Conservation (phyloP, 2,329 filamentous ascomycete genomes). For the Biscogniauxia marginata region DNA sequence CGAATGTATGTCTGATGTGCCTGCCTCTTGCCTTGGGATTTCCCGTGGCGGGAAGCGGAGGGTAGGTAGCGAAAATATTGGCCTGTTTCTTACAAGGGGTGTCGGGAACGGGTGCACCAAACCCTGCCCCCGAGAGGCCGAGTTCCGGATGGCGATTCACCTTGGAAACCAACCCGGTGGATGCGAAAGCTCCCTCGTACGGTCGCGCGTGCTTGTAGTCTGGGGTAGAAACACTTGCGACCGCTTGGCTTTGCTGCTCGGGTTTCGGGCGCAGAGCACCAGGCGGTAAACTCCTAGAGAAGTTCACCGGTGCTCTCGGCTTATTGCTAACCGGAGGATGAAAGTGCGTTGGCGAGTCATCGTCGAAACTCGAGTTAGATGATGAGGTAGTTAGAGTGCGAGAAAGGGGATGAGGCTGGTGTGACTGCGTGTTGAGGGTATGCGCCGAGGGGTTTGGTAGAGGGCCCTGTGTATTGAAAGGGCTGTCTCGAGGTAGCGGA, state of each 20-base stretch:
- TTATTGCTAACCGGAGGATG: slow-evolving; percentile 54
- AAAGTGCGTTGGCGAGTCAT: slow-evolving; percentile 65
- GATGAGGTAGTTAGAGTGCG: slow-evolving; percentile 84
- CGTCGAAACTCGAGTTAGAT: slow-evolving; percentile 72
- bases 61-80: slow-evolving; percentile 66
- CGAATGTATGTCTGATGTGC: slow-evolving; percentile 70
- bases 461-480: slow-evolving; percentile 57
- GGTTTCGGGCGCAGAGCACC: slow-evolving; percentile 29
- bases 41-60: slow-evolving; percentile 49
- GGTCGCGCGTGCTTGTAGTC: slow-evolving; percentile 77
- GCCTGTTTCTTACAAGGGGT: slow-evolving; percentile 91
- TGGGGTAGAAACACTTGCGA: slow-evolving; percentile 65
- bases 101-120: slow-evolving; percentile 68
- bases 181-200: slow-evolving; percentile 83
- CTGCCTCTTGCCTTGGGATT: slow-evolving; percentile 62
- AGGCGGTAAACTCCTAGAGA: slow-evolving; percentile 71
- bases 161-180: slow-evolving; percentile 92
- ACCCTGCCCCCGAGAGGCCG: slow-evolving; percentile 55
- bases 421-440: slow-evolving; percentile 43
- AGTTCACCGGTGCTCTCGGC: slow-evolving; percentile 51
- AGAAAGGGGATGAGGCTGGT: slow-evolving; percentile 78
- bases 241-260: slow-evolving; percentile 15
- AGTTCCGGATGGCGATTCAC: slow-evolving; percentile 82
- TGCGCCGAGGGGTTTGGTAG: slow-evolving; percentile 55
- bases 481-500: slow-evolving; percentile 59